phyloP scores from a whole-genome alignment of 1,284 basidiomycete species.

The Moesziomyces parantarcticus region DNA sequence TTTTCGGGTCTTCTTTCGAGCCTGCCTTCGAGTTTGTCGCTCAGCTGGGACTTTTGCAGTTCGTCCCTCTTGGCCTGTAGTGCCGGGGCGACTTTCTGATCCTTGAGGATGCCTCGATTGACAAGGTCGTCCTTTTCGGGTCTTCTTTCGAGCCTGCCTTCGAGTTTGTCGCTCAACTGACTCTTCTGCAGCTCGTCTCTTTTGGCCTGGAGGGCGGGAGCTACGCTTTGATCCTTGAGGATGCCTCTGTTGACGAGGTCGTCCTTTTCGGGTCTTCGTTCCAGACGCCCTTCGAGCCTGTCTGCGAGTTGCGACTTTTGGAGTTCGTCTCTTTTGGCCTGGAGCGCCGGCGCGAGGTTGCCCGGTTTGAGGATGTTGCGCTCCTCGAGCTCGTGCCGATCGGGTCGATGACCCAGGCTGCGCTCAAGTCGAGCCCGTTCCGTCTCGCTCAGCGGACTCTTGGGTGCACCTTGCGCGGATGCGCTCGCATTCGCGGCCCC shows the following conservation, averaged over 20 bases:
- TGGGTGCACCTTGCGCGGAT: conserved; percentile 1
- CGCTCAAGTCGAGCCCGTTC: conserved; percentile 71
- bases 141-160: conserved; percentile 48
- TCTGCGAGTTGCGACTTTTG: conserved; percentile 45
- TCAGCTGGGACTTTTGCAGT: conserved; percentile 67
- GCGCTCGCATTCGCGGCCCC: conserved; percentile 21
- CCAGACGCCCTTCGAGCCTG: conserved; percentile 43
- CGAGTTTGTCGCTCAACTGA: conserved; percentile 53
- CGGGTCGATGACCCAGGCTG: conserved; percentile 73
- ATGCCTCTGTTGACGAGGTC: conserved; percentile 49
- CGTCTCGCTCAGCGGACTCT: conserved; percentile 21
- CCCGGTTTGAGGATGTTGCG: conserved; percentile 42
- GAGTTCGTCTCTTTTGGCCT: conserved; percentile 73
- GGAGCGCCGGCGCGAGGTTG: conserved; percentile 54
- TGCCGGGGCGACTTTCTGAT: conserved; percentile 78
- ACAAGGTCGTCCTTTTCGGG: conserved; percentile 56
- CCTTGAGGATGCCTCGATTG: conserved; percentile 65
- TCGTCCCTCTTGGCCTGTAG: conserved; percentile 76
- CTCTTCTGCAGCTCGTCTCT: conserved; percentile 53
- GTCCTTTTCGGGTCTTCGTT: conserved; percentile 45
- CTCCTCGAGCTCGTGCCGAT: conserved; percentile 73
- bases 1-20: conserved; percentile 49
- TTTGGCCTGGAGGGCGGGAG: conserved; percentile 75
- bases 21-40: conserved; percentile 41
- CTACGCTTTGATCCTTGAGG: conserved; percentile 74